phyloP scores from a whole-genome alignment of 225 moss, liverwort and hornwort species.

The Takakia lepidozioides region DNA sequence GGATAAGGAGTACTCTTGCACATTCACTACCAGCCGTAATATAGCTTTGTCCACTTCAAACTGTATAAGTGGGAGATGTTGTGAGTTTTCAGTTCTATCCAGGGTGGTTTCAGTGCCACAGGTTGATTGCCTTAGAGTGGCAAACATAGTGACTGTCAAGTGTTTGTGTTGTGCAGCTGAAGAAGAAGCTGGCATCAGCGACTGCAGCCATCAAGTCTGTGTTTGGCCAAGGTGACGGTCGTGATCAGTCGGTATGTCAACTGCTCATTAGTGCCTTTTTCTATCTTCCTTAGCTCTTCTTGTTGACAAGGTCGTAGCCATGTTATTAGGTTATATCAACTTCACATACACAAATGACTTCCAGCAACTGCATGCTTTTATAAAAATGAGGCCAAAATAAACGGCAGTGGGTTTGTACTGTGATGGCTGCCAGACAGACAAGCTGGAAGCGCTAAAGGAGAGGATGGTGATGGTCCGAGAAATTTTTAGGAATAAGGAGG shows the following conservation, averaged over 20 bases:
- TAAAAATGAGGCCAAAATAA: neutral
- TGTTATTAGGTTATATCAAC: no score
- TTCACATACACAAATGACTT: no score
- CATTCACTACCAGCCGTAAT: no score
- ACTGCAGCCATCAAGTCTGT: slow-evolving; percentile 73
- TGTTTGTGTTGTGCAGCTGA: slow-evolving; percentile 39
- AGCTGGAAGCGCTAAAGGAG: slow-evolving; percentile 74
- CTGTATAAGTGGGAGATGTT: neutral
- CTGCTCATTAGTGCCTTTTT: neutral
- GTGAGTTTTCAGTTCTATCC: neutral
- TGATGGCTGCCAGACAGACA: slow-evolving; percentile 48
- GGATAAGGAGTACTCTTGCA: no score
- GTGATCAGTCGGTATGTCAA: slow-evolving; percentile 58
- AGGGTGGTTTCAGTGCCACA: neutral
- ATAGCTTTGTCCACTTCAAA: no score
- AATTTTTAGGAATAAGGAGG: slow-evolving; percentile 79
- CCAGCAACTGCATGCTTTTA: slow-evolving; percentile 6
- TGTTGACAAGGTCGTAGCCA: no score
- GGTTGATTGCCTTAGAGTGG: slow-evolving; percentile 2
- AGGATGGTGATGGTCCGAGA: slow-evolving; percentile 94
- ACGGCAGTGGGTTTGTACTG: neutral
- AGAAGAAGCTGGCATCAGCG: slow-evolving; percentile 67
- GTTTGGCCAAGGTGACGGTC: slow-evolving; percentile 80
- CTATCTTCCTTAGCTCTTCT: neutral
- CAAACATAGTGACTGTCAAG: neutral